Evolutionary conservation across 164 flowering plant species (phyloP).

Genomic region (Sedum album): DNA sequence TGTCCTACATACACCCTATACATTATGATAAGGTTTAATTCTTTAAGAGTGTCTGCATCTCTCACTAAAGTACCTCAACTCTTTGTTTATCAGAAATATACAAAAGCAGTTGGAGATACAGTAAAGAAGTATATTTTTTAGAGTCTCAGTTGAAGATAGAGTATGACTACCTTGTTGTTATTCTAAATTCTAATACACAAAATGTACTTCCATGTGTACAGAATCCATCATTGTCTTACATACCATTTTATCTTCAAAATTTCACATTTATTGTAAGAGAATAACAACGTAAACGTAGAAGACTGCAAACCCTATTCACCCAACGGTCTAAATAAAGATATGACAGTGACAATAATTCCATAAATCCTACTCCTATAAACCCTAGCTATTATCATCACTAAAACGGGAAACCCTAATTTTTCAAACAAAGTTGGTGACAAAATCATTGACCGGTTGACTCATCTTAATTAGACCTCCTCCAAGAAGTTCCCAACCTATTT

Average conservation of each 20-base stretch:
- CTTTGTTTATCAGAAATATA: background rate
- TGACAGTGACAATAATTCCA: too few relatives aligned
- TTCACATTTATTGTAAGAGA: too few relatives aligned
- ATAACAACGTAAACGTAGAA: background rate
- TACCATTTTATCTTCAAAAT: too few relatives aligned
- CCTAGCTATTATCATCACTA: too few relatives aligned
- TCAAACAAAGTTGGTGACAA: conserved; percentile 4
- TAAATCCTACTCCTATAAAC: too few relatives aligned
- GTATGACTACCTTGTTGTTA: background rate
- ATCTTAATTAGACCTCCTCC: background rate
- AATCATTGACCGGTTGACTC: background rate
- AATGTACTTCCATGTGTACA: background rate
- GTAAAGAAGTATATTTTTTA: background rate
- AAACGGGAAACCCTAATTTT: background rate
- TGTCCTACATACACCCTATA: background rate
- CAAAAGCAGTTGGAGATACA: background rate
- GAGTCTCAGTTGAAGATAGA: background rate
- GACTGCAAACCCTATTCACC: background rate
- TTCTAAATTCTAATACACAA: background rate
- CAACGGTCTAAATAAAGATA: background rate
- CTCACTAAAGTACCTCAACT: background rate
- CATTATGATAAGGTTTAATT: background rate
- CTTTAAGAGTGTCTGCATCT: background rate
- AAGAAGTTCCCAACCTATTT: background rate
- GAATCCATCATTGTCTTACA: too few relatives aligned